phyloP scores from a whole-genome alignment of 768 basidiomycete species.

The Auricularia heimuer region DNA sequence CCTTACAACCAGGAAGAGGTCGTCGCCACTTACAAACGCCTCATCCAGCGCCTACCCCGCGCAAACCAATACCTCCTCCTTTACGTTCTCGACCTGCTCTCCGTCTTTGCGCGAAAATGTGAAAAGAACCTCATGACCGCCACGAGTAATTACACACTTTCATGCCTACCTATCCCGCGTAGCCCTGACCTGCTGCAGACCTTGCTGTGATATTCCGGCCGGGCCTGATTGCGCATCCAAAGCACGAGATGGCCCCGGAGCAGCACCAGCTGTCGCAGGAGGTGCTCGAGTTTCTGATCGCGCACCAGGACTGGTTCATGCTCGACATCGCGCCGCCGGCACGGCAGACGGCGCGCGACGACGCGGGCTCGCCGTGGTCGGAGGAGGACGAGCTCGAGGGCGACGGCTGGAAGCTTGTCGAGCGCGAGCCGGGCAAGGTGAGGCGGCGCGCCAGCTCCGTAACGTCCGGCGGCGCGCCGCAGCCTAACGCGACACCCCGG shows the following conservation, averaged over 20 bases:
- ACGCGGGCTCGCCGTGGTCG: slow-evolving; percentile 3
- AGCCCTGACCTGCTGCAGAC: slow-evolving; percentile 38
- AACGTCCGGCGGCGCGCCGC: not conserved
- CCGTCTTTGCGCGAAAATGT: slow-evolving; percentile 85
- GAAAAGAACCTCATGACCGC: slow-evolving; percentile 96
- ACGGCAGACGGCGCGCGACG: slow-evolving; percentile 7
- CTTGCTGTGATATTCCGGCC: slow-evolving; percentile 97
- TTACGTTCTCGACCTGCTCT: slow-evolving; percentile 91
- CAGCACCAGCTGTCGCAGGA: slow-evolving; percentile 83
- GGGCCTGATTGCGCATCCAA: slow-evolving; percentile 81
- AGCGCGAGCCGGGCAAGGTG: slow-evolving; percentile 2
- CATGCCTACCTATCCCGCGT: not conserved
- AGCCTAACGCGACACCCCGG: not conserved
- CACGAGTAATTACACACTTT: slow-evolving; percentile 50
- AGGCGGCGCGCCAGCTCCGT: not conserved
- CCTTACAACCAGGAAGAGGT: slow-evolving; percentile 62
- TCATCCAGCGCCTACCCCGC: slow-evolving; percentile 78
- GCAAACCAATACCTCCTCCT: slow-evolving; percentile 93
- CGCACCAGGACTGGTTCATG: slow-evolving; percentile 94
- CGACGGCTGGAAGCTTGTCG: slow-evolving; percentile 10
- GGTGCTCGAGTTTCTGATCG: slow-evolving; percentile 91
- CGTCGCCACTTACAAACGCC: slow-evolving; percentile 68
- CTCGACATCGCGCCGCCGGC: slow-evolving; percentile 74
- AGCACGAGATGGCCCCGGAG: slow-evolving; percentile 74
- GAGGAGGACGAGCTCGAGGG: slow-evolving; percentile 8